Evolutionary conservation across 768 basidiomycete species (phyloP).

Genomic region (Leccinum arenicola): DNA sequence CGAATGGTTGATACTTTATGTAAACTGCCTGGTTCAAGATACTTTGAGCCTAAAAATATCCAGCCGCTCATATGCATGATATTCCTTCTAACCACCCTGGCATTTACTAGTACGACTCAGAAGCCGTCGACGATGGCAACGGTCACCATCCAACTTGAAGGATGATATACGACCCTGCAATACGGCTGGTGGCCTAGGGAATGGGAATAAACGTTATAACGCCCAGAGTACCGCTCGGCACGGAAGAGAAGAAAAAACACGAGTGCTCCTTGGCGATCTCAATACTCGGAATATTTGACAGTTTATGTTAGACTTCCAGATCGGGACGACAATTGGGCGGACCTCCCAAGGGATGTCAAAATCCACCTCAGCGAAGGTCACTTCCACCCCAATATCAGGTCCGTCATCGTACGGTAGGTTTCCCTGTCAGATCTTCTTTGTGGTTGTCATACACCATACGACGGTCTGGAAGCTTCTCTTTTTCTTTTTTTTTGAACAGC

Average conservation of each 20-base stretch:
- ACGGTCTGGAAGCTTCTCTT: slow-evolving; percentile 9
- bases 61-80: not conserved
- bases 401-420: slow-evolving; percentile 1
- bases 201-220: not conserved
- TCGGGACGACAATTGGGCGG: slow-evolving; percentile 27
- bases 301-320: slow-evolving; percentile 13
- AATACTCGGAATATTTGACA: not conserved
- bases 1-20: not conserved
- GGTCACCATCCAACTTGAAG: not conserved
- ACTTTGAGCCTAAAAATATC: not conserved
- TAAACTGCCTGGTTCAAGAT: not conserved
- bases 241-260: slow-evolving; percentile 1
- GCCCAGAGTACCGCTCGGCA: slow-evolving; percentile 1
- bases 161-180: not conserved
- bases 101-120: not conserved
- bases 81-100: not conserved
- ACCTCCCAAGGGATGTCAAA: slow-evolving; percentile 9
- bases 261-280: slow-evolving; percentile 3
- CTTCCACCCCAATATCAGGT: slow-evolving; percentile 3
- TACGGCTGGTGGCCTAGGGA: not conserved
- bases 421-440: slow-evolving; percentile 21
- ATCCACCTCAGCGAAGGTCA: slow-evolving; percentile 17
- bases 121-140: not conserved
- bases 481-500: slow-evolving; percentile 19
- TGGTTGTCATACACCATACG: slow-evolving; percentile 8